Base-by-base conservation (phyloP, 805 yeast genomes). In the Suhomyces xylopsoci region DNA sequence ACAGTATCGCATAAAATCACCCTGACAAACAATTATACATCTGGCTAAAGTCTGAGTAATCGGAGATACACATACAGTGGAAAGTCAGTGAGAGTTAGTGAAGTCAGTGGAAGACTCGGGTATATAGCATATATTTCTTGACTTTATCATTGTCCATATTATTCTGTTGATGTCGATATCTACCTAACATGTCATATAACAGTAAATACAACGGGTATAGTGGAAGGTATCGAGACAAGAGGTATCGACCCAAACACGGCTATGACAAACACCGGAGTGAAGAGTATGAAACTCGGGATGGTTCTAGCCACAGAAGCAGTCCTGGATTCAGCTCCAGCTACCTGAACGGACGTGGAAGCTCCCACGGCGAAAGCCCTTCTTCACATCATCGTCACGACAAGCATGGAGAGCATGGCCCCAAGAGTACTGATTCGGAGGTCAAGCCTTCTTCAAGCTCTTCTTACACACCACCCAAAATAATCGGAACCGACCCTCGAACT, bases 401-500 rank as follows among this genome's bases (percentile, higher is more conserved):
- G 32, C 14, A 28, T 28, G 32, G 32, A 28, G 32, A 28, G 32
- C 20, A 36, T 36, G 41, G 10, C 1, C 41, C 7, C 2, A 36
- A 36, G 41, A 17, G 20, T 17, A 8, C 41, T n/a, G 41, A 36
- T 36, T 7, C 5, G 20, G 41, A 15, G 20, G 17, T 14, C 14
- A 10, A 22, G 19, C 8, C 20, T 5, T 17, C 41, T 10, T 17
- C 24, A 17, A 26, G 47, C 34, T 7, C 24, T 8, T 7, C 19
- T 44, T 10, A 7, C 17, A 12, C 47, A 15, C 22, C 36, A 26
- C 47, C 47, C 20, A 25, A 15, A 15, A 44, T 26, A 25, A 12
- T 10, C 22, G 30, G 49, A n/a, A 20, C 47, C 14, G 17, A 17
- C 2, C 63, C 65, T 19, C 50, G 10, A 9, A 65, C 74, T 1